Evolutionary conservation across 2,329 filamentous ascomycete species (phyloP).

Genomic region (Pyricularia sp.): DNA sequence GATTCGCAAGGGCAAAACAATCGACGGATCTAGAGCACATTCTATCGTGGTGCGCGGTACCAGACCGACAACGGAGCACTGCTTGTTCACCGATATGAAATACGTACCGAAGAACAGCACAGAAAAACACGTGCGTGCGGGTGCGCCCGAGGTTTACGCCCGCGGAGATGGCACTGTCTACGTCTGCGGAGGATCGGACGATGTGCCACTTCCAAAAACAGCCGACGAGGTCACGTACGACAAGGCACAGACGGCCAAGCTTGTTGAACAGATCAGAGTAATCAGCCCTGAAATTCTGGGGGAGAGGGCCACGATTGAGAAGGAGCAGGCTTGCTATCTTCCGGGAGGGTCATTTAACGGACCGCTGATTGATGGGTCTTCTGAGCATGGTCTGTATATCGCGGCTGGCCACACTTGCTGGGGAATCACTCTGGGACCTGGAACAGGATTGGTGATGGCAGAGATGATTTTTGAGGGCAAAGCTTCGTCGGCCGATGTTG

Average conservation of each 20-base stretch:
- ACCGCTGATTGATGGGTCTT: constrained; percentile 6
- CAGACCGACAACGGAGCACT: constrained; percentile 1
- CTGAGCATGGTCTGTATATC: constrained; percentile 53
- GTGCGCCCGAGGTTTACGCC: constrained; percentile 83
- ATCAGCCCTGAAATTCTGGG: constrained; percentile 45
- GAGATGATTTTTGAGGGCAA: constrained; percentile 64
- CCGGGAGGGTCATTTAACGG: constrained; percentile 27
- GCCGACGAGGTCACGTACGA: constrained; percentile 68
- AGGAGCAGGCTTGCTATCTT: constrained; percentile 84
- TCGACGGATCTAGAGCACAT: constrained; percentile 41
- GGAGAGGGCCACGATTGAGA: constrained; percentile 38
- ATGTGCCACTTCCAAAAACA: constrained; percentile 59
- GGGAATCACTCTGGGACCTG: constrained; percentile 53
- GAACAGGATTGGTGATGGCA: constrained; percentile 57
- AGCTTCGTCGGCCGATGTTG: constrained; percentile 53
- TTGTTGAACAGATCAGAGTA: constrained; percentile 62
- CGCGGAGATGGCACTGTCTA: constrained; percentile 83
- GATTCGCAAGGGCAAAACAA: constrained; percentile 1
- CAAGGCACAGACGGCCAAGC: constrained; percentile 64
- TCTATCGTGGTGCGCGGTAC: background rate
- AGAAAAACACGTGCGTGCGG: constrained; percentile 39
- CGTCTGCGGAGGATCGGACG: constrained; percentile 54
- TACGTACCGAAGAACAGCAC: constrained; percentile 24
- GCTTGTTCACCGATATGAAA: constrained; percentile 70
- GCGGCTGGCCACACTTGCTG: constrained; percentile 65